These are phyloP conservation scores for Corniculantispora saksenae DNA, from an alignment of 2,329 filamentous ascomycete genomes.

Conservation along the genomic window DNA sequence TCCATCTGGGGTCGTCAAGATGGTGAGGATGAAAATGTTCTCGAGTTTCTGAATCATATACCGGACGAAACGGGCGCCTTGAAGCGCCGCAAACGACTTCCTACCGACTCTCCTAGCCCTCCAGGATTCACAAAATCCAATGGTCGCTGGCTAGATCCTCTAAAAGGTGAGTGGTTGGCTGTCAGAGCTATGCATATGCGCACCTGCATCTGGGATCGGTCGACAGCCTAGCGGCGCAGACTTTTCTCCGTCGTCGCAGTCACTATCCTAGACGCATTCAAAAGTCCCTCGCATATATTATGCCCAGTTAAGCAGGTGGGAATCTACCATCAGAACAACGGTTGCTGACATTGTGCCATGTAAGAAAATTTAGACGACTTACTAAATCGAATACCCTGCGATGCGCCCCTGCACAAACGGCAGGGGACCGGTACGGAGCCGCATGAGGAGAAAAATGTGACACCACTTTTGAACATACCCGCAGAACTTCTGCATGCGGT, in stretches of 20 bases:
- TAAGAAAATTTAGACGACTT: slow-evolving; percentile 16
- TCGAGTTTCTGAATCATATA: slow-evolving; percentile 32
- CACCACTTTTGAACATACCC: slow-evolving; percentile 60
- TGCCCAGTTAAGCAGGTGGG: not conserved
- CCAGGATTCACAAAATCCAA: slow-evolving; percentile 15
- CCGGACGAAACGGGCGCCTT: slow-evolving; percentile 25
- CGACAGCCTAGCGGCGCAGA: not conserved
- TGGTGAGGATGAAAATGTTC: slow-evolving; percentile 38
- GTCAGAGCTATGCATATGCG: not conserved
- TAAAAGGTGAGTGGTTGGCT: slow-evolving; percentile 8
- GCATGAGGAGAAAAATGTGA: slow-evolving; percentile 7
- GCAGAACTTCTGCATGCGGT: slow-evolving; percentile 75
- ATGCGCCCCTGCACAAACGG: slow-evolving; percentile 11
- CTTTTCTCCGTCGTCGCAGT: not conserved
- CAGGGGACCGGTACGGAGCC: slow-evolving; percentile 10
- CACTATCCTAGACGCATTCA: not conserved
- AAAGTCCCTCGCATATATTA: not conserved
- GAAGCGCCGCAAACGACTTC: slow-evolving; percentile 11
- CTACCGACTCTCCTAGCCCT: slow-evolving; percentile 12
- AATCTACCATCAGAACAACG: not conserved
- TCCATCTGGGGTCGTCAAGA: slow-evolving; percentile 37
- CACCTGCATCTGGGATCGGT: not conserved
- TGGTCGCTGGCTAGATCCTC: slow-evolving; percentile 17
- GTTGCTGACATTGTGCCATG: slow-evolving; percentile 10
- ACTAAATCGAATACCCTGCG: slow-evolving; percentile 10